Percentiles rank a stretch among this genome's conserved stretches.
phyloP scores from a whole-genome alignment of 2,329 filamentous ascomycete species.

The Pseudopyricularia cyperi region DNA sequence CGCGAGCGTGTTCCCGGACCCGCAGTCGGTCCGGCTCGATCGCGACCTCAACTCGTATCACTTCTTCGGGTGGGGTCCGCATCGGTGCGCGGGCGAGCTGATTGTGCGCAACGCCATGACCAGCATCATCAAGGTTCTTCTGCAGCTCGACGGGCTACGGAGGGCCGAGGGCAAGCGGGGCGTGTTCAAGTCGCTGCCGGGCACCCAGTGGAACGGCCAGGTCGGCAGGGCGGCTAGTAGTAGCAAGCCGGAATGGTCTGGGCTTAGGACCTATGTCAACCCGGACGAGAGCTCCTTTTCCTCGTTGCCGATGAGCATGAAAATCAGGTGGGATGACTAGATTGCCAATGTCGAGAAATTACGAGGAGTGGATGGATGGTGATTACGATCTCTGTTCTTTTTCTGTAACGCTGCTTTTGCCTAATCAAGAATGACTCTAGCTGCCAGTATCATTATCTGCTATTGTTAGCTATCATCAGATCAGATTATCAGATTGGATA shows the following conservation, averaged over 20 bases:
- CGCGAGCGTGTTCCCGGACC: conserved; percentile 33
- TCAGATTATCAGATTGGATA: too few relatives aligned
- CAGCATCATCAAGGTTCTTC: conserved; percentile 12
- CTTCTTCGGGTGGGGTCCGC: conserved; percentile 36
- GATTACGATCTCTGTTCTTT: too few relatives aligned
- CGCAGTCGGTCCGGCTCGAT: conserved; percentile 33
- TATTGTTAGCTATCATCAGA: too few relatives aligned
- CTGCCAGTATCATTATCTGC: too few relatives aligned
- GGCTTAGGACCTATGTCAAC: conserved; percentile 12
- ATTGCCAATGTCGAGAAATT: too few relatives aligned
- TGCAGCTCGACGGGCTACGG: conserved; percentile 11
- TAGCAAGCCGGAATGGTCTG: conserved; percentile 8
- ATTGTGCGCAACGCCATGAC: conserved; percentile 17
- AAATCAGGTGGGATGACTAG: conserved; percentile 11
- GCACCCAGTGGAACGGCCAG: conserved; percentile 9
- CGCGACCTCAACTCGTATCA: conserved; percentile 37
- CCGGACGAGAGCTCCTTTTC: conserved; percentile 12
- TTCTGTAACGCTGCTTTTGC: too few relatives aligned
- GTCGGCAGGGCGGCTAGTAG: conserved; percentile 3
- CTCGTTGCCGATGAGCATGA: conserved; percentile 12
- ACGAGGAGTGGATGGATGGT: too few relatives aligned
- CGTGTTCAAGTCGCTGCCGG: conserved; percentile 11
- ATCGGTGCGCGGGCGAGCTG: conserved; percentile 37
- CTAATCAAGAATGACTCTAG: too few relatives aligned
- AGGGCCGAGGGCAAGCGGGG: conserved; percentile 11